Evolutionary conservation across 768 basidiomycete species (phyloP).

Genomic region (Hygrophorus pudorinus): DNA sequence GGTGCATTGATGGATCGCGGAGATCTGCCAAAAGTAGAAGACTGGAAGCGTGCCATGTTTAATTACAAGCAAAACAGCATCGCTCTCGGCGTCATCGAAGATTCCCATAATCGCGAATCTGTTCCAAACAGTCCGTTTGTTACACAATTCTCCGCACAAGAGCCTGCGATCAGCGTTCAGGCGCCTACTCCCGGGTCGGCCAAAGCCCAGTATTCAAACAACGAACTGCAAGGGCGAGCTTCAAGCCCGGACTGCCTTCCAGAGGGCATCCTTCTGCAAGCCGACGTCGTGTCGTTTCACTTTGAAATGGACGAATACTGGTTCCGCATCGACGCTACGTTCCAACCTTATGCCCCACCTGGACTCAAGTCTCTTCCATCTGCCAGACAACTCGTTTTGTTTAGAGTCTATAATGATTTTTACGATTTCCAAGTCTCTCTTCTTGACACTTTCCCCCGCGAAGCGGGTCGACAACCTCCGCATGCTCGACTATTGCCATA

Average conservation of each 20-base stretch:
- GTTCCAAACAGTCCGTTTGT: constrained; percentile 34
- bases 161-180: constrained; percentile 16
- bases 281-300: constrained; percentile 94
- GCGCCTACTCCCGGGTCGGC: constrained; percentile 14
- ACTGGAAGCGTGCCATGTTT: constrained; percentile 95
- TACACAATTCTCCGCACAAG: constrained; percentile 14
- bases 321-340: constrained; percentile 90
- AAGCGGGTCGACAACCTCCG: constrained; percentile 72
- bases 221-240: background rate
- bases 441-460: constrained; percentile 78
- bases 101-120: constrained; percentile 30
- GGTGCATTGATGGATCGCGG: constrained; percentile 75
- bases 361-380: constrained; percentile 49
- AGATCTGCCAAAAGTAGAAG: constrained; percentile 91
- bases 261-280: constrained; percentile 76
- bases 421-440: constrained; percentile 93
- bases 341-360: constrained; percentile 66
- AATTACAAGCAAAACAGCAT: constrained; percentile 96
- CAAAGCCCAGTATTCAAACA: background rate
- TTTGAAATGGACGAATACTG: constrained; percentile 94
- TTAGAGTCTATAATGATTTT: constrained; percentile 95
- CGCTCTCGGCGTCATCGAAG: constrained; percentile 84
- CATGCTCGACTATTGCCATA: constrained; percentile 78
- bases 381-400: constrained; percentile 76
- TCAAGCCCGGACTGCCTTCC: constrained; percentile 43